A percentile compares a stretch with the other conserved stretches of the same genome.
phyloP scores from a whole-genome alignment of 2,329 filamentous ascomycete genomes.

The Leptographium radiaticola region DNA sequence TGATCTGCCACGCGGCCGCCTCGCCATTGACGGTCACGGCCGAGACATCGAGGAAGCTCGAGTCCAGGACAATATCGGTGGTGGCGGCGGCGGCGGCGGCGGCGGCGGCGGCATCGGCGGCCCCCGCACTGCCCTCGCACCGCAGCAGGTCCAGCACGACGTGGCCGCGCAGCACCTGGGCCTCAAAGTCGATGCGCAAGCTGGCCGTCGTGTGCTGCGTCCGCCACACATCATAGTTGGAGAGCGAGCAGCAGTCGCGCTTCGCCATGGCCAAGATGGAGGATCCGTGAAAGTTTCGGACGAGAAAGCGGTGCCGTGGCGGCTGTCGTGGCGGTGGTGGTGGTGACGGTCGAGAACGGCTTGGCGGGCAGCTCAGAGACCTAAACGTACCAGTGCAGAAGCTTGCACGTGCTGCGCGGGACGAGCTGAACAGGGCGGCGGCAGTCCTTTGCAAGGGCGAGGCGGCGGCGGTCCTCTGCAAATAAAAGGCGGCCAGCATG shows the following conservation, averaged over 20 bases:
- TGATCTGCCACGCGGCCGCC: conserved; percentile 53
- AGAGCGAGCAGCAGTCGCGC: conserved; percentile 78
- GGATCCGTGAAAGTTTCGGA: not conserved
- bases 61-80: conserved; percentile 68
- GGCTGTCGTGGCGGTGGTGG: not conserved
- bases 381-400: not conserved
- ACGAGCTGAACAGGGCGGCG: not conserved
- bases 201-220: conserved; percentile 74
- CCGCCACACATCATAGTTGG: conserved; percentile 81
- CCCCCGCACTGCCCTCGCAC: conserved; percentile 26
- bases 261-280: conserved; percentile 3
- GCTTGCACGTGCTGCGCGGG: not conserved
- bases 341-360: not conserved
- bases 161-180: conserved; percentile 62
- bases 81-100: conserved; percentile 45
- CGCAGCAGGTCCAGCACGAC: conserved; percentile 68
- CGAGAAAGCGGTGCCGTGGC: not conserved
- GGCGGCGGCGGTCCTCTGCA: not conserved
- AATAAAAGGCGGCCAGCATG: not conserved
- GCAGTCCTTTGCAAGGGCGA: not conserved
- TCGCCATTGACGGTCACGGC: conserved; percentile 57
- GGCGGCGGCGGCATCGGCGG: conserved; percentile 51
- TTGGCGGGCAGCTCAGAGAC: not conserved
- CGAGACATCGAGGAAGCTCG: conserved; percentile 66
- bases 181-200: conserved; percentile 72